Evolutionary conservation across 75 land plant genomes (phyloP).

Genomic region (Pseudotsuga menziesii): DNA sequence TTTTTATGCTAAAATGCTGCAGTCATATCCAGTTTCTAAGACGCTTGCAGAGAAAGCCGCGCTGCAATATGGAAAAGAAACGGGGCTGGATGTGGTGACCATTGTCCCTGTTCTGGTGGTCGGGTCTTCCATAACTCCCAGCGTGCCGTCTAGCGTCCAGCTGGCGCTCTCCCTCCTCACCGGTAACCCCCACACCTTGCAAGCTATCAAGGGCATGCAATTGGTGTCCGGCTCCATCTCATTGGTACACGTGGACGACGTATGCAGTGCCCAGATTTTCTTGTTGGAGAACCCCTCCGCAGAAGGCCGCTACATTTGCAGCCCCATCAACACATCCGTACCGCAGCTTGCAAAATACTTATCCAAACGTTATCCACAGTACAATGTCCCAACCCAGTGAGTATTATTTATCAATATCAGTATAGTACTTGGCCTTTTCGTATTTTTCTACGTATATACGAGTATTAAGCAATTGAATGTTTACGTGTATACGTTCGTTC

Average conservation of each 20-base stretch:
- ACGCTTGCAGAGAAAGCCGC: slow-evolving; percentile 35
- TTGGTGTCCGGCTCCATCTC: slow-evolving; percentile 4
- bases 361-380: slow-evolving; percentile 9
- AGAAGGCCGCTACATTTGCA: slow-evolving; percentile 39
- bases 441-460: not conserved
- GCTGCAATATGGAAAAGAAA: slow-evolving; percentile 18
- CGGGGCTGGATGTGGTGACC: slow-evolving; percentile 30
- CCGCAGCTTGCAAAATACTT: not conserved
- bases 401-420: not conserved
- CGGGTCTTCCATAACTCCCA: slow-evolving; percentile 24
- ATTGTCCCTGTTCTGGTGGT: slow-evolving; percentile 22
- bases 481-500: not conserved
- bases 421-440: not conserved
- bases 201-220: not conserved
- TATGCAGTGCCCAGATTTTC: slow-evolving; percentile 34
- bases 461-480: not conserved
- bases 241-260: slow-evolving; percentile 40
- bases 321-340: slow-evolving; percentile 1
- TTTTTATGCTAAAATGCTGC: not conserved
- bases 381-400: slow-evolving; percentile 7
- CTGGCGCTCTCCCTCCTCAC: slow-evolving; percentile 18
- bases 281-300: slow-evolving; percentile 31
- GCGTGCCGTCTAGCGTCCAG: slow-evolving; percentile 25
- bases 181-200: slow-evolving; percentile 12
- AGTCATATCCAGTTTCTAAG: slow-evolving; percentile 29